Percentiles rank a stretch among this genome's conserved stretches.
phyloP scores from a whole-genome alignment of 164 flowering plant species.

The Umbilicus rupestris region DNA sequence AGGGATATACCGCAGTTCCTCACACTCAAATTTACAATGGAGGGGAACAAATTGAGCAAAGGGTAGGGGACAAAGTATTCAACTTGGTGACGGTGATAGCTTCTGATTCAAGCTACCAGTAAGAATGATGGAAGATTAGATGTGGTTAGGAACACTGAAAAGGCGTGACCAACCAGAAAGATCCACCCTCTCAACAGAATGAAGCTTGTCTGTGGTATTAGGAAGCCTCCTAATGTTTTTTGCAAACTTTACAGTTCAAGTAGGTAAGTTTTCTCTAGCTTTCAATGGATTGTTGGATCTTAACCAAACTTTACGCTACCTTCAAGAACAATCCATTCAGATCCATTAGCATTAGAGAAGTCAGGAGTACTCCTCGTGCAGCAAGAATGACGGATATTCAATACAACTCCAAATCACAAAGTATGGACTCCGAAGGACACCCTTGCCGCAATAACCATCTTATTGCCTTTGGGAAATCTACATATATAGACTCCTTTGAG shows the following conservation, averaged over 20 bases:
- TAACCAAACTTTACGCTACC: not conserved
- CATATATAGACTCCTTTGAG: not conserved
- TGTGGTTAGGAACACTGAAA: not conserved
- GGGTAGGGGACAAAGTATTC: not conserved
- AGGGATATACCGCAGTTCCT: not conserved
- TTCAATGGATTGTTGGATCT: not conserved
- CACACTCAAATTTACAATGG: not conserved
- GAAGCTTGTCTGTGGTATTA: not conserved
- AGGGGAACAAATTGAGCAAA: not conserved
- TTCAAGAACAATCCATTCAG: not conserved
- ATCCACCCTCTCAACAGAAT: not conserved
- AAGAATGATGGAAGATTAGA: not conserved
- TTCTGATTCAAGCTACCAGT: not conserved
- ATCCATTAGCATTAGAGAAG: not conserved
- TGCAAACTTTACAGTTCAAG: not conserved
- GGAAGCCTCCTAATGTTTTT: not conserved
- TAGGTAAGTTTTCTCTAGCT: not conserved
- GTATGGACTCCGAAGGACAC: not conserved
- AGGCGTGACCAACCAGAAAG: not conserved
- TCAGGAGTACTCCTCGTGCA: not conserved
- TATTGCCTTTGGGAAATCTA: constrained; percentile 1
- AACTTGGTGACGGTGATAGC: not conserved
- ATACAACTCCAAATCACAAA: not conserved
- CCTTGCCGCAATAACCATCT: not conserved
- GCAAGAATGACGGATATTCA: not conserved